Evolutionary conservation across 1,139 yeast genomes (phyloP).

Genomic region (Yamadazyma siamensis): DNA sequence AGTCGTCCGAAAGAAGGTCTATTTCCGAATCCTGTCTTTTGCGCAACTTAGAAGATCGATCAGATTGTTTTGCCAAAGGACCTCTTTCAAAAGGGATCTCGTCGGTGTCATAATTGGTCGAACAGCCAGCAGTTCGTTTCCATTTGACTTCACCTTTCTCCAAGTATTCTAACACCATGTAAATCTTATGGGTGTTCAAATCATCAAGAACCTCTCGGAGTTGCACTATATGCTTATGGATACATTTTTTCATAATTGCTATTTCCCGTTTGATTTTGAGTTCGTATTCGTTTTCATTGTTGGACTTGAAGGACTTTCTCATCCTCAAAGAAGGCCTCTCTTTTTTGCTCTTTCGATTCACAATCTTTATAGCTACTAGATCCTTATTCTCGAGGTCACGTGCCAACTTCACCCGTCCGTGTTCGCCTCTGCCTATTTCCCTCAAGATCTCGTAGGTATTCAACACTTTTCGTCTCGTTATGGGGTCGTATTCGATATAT

Average conservation of each 20-base stretch:
- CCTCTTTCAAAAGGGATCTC: conserved; percentile 41
- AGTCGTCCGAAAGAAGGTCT: conserved; percentile 40
- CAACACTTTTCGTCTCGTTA: conserved; percentile 75
- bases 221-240: conserved; percentile 86
- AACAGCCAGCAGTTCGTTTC: conserved; percentile 39
- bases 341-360: conserved; percentile 66
- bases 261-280: conserved; percentile 84
- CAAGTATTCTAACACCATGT: conserved; percentile 84
- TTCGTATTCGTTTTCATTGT: conserved; percentile 38
- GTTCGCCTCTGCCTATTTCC: conserved; percentile 95
- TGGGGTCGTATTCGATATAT: conserved; percentile 83
- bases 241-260: conserved; percentile 93
- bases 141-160: conserved; percentile 92
- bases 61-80: too few species aligned
- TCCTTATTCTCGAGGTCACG: conserved; percentile 66
- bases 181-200: conserved; percentile 75
- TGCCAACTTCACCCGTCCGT: conserved; percentile 94
- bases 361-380: conserved; percentile 89
- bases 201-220: conserved; percentile 91
- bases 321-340: conserved; percentile 52
- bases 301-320: conserved; percentile 27
- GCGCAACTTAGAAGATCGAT: too few species aligned
- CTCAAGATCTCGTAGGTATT: conserved; percentile 86
- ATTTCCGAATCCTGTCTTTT: conserved; percentile 27
- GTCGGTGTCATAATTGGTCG: conserved; percentile 6